Evolutionary conservation across 805 yeast genomes (phyloP), one percentile per base, ranked within the genome.

Genomic region (Lipomyces chichibuensis): DNA sequence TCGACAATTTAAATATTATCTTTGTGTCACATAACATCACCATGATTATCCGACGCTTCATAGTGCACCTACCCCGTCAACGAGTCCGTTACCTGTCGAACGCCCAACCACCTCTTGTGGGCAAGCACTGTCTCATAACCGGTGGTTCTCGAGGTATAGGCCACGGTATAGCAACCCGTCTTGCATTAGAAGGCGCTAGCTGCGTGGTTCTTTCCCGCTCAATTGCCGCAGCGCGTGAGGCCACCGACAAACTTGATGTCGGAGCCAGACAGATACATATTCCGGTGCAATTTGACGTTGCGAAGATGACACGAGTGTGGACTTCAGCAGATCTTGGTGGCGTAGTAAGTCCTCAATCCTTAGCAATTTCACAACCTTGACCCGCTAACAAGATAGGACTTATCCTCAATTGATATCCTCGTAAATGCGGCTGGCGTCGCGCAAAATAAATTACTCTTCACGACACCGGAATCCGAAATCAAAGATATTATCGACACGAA

Each of bases 121-220:
- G 25, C 49, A 43, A 43, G 23, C 49, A 43, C 49, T 68, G 69
- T 33, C 51, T 72, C 13, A 64, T 72, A 2, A 72, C 75, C 0
- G 95, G 95, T 0, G 92, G 88, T 0, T 86, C 92, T 0, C 78
- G 83, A 57, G 94, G 95, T 0, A 78, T 89, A 14, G 95, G 95
- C 0, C 77, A 80, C 2, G 82, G 82, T 0, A 83, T 90, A 20
- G 88, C 92, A 0, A 69, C 74, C 43, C 75, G 72, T 37, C 78
- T 89, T 33, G 84, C 91, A 0, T 59, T 69, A 0, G 71, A 79
- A 35, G 93, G 93, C 1, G 83, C 85, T 32, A 79, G 78, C 25
- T 78, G 87, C 5, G 80, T 87, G 0, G 74, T 89, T 20, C 69
- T 87, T 4, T 83, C 91, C 0, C 75, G 90, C 54, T 80, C 84